These are phyloP conservation scores for Melampsora americana DNA, from an alignment of 1,284 basidiomycete species.

Conservation along the genomic window DNA sequence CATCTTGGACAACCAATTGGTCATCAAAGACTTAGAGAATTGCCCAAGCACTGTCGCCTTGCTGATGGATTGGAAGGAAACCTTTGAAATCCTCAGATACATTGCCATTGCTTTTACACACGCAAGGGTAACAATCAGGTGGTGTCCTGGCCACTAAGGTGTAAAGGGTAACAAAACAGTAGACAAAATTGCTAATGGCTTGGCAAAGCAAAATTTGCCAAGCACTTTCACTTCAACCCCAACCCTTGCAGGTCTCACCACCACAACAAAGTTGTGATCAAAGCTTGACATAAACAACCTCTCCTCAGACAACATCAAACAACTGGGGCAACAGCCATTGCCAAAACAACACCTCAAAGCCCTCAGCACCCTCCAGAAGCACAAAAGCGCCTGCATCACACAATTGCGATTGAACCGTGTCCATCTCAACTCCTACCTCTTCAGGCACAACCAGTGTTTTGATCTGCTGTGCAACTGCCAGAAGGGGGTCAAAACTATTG, in stretches of 20 bases:
- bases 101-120: not conserved
- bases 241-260: not conserved
- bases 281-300: not conserved
- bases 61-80: not conserved
- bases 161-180: not conserved
- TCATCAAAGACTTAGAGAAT: not conserved
- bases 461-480: not conserved
- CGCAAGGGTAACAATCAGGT: not conserved
- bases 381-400: not conserved
- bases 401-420: constrained; percentile 14
- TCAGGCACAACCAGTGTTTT: not conserved
- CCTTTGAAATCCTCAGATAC: not conserved
- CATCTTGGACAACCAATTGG: too few species aligned
- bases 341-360: not conserved
- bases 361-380: not conserved
- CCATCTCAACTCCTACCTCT: not conserved
- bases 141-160: constrained; percentile 1
- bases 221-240: not conserved
- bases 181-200: not conserved
- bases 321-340: not conserved
- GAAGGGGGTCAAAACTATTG: not conserved
- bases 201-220: not conserved
- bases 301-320: not conserved
- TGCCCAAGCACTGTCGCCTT: not conserved
- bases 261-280: not conserved